phyloP scores from a whole-genome alignment of 2,329 filamentous ascomycete species.

The Scytalidium sp. region DNA sequence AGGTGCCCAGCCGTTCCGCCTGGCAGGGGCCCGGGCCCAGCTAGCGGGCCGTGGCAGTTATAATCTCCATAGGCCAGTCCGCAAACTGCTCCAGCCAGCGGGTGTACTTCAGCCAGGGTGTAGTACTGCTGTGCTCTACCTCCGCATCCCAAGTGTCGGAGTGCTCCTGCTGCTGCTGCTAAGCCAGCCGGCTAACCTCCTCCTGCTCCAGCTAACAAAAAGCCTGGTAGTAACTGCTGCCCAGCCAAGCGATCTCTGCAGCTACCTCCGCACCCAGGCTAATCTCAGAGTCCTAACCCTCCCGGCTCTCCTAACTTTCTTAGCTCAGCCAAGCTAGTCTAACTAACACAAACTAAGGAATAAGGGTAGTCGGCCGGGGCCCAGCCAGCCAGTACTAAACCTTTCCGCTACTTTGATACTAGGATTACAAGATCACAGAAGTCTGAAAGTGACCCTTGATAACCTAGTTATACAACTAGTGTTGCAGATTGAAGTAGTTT shows the following conservation, averaged over 20 bases:
- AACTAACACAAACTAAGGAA: too few relatives aligned
- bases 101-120: conserved; percentile 1
- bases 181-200: not conserved
- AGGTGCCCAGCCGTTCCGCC: not conserved
- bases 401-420: too few relatives aligned
- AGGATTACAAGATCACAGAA: not conserved
- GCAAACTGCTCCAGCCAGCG: not conserved
- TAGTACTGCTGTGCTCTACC: not conserved
- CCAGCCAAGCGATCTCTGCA: too few relatives aligned
- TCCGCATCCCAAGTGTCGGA: not conserved
- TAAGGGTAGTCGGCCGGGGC: too few relatives aligned
- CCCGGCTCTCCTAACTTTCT: too few relatives aligned
- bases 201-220: not conserved
- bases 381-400: too few relatives aligned
- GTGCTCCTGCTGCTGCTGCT: not conserved
- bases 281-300: too few relatives aligned
- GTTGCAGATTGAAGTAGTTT: not conserved
- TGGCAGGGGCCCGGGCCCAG: not conserved
- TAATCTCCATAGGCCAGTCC: conserved; percentile 1
- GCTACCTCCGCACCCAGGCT: too few relatives aligned
- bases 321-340: too few relatives aligned
- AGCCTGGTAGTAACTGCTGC: too few relatives aligned
- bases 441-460: not conserved
- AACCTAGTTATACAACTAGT: not conserved
- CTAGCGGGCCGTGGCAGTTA: not conserved